phyloP scores from a whole-genome alignment of 2,329 filamentous ascomycete species.

The Claviceps pazoutovae region DNA sequence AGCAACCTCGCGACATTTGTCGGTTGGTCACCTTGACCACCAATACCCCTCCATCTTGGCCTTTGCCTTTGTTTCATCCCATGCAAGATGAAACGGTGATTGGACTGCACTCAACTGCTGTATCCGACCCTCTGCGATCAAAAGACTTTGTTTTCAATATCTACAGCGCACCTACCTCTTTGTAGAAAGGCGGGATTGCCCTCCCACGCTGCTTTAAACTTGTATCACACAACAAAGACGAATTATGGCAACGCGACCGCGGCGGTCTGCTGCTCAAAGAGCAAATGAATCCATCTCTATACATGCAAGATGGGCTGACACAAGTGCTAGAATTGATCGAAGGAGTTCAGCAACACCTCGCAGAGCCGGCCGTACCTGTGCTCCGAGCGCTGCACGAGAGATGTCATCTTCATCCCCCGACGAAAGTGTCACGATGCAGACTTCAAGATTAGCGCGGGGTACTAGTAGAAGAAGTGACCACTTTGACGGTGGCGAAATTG shows the following conservation, averaged over 20 bases:
- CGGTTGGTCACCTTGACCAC: not conserved
- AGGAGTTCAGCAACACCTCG: conserved; percentile 36
- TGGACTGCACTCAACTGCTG: not conserved
- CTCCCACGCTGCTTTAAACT: not conserved
- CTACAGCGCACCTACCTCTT: not conserved
- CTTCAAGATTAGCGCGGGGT: conserved; percentile 33
- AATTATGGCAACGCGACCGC: conserved; percentile 34
- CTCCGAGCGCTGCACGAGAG: conserved; percentile 28
- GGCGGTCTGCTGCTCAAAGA: conserved; percentile 28
- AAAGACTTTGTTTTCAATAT: too few relatives aligned
- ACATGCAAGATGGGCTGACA: conserved; percentile 28
- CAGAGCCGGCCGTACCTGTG: conserved; percentile 33
- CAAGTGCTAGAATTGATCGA: conserved; percentile 18
- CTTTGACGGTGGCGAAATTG: conserved; percentile 32
- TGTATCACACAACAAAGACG: not conserved
- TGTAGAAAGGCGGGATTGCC: not conserved
- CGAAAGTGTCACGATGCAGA: conserved; percentile 37
- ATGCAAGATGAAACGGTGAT: not conserved
- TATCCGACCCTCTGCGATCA: not conserved
- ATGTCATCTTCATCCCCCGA: conserved; percentile 33
- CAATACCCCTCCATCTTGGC: not conserved
- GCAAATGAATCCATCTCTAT: conserved; percentile 29
- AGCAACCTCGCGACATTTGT: not conserved
- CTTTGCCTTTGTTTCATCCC: not conserved
- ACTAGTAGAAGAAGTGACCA: conserved; percentile 22